A percentile compares a stretch with the other conserved stretches of the same genome.
Evolutionary conservation across 1,139 yeast genomes (phyloP).

Genomic region (Geotrichum histeridarum): DNA sequence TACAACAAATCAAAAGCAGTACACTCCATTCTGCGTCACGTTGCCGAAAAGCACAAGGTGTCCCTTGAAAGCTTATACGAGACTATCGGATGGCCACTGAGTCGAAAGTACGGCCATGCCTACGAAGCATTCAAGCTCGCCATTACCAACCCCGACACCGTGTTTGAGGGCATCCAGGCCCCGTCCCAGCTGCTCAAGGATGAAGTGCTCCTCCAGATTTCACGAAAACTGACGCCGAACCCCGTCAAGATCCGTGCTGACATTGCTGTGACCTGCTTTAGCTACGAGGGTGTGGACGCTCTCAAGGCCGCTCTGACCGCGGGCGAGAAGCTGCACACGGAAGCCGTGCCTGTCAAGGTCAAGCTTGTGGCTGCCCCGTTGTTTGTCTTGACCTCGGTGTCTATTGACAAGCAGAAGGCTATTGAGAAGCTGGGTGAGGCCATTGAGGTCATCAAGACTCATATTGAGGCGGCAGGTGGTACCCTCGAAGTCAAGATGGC

Average conservation of each 20-base stretch:
- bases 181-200: conserved; percentile 69
- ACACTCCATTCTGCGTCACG: conserved; percentile 93
- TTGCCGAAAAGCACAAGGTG: conserved; percentile 87
- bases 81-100: conserved; percentile 95
- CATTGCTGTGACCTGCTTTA: conserved; percentile 93
- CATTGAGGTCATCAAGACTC: conserved; percentile 64
- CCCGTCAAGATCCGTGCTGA: conserved; percentile 97
- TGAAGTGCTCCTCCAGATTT: conserved; percentile 78
- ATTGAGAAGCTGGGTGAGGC: conserved; percentile 72
- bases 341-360: conserved; percentile 77
- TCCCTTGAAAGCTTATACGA: conserved; percentile 81
- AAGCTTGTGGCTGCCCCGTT: conserved; percentile 97
- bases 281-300: conserved; percentile 97
- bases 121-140: conserved; percentile 96
- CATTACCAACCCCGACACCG: conserved; percentile 77
- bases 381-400: conserved; percentile 88
- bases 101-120: conserved; percentile 93
- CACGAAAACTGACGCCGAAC: conserved; percentile 94
- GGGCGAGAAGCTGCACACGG: conserved; percentile 82
- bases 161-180: conserved; percentile 74
- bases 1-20: conserved; percentile 95
- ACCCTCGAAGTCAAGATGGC: conserved; percentile 91
- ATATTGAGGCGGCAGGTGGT: conserved; percentile 75
- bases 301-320: conserved; percentile 81
- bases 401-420: conserved; percentile 87